These are phyloP conservation scores for Termitomyces sp. DNA, from an alignment of 768 basidiomycete genomes.

Conservation along the genomic window DNA sequence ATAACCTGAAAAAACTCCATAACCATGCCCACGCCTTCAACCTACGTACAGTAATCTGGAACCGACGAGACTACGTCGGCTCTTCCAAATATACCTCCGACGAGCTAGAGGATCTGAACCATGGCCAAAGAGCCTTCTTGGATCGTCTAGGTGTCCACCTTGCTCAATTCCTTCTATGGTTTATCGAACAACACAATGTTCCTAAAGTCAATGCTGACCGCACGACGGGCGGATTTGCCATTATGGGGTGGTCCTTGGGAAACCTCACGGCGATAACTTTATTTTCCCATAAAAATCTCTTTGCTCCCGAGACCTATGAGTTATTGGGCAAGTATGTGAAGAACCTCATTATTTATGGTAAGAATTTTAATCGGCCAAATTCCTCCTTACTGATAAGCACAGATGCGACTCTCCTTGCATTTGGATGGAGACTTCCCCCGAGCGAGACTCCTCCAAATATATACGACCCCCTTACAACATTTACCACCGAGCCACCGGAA, in stretches of 20 bases:
- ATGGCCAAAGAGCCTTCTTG: slow-evolving; percentile 22
- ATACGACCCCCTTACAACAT: slow-evolving; percentile 2
- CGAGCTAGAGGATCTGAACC: slow-evolving; percentile 27
- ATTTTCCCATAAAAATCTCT: slow-evolving; percentile 20
- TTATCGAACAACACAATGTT: slow-evolving; percentile 23
- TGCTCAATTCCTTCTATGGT: slow-evolving; percentile 25
- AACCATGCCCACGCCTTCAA: slow-evolving; percentile 20
- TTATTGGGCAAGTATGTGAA: slow-evolving; percentile 27
- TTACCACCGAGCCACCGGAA: slow-evolving; percentile 11
- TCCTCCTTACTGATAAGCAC: neutral
- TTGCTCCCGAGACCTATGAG: slow-evolving; percentile 21
- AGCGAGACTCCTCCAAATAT: slow-evolving; percentile 15
- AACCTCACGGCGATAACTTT: slow-evolving; percentile 24
- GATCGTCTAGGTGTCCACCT: slow-evolving; percentile 24
- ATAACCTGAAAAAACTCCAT: slow-evolving; percentile 19
- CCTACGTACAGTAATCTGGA: slow-evolving; percentile 26
- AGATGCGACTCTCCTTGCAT: slow-evolving; percentile 31
- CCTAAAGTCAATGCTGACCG: slow-evolving; percentile 24
- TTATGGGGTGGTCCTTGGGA: slow-evolving; percentile 39
- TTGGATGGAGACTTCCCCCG: slow-evolving; percentile 25
- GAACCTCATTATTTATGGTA: slow-evolving; percentile 32
- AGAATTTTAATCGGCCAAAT: neutral
- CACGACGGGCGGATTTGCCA: slow-evolving; percentile 29
- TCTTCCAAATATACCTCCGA: slow-evolving; percentile 27
- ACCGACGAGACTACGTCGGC: slow-evolving; percentile 32